Conservation (phyloP, 805 yeast genomes). For the Saturnispora ahearnii region DNA sequence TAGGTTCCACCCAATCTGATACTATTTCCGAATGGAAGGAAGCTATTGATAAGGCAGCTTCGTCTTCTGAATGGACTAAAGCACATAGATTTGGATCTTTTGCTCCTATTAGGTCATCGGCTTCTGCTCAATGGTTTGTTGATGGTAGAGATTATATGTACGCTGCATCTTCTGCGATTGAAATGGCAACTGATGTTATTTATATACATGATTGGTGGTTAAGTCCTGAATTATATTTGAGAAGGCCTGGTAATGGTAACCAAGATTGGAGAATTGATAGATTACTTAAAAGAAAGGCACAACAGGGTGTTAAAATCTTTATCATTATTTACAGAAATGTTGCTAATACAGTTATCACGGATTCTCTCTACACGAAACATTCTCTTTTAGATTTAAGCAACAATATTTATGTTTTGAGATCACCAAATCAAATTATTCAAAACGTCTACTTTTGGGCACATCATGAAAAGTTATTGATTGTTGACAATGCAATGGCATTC, state of each 20-base stretch:
- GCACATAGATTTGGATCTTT: slow-evolving; percentile 75
- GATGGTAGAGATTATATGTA: slow-evolving; percentile 90
- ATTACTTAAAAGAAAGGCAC: slow-evolving; percentile 78
- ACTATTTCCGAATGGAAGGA: slow-evolving; percentile 67
- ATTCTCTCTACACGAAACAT: slow-evolving; percentile 90
- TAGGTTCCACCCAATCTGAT: slow-evolving; percentile 57
- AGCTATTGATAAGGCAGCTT: slow-evolving; percentile 62
- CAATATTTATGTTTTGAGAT: slow-evolving; percentile 82
- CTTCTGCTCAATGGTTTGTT: slow-evolving; percentile 93
- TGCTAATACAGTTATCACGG: slow-evolving; percentile 86
- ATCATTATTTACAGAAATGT: slow-evolving; percentile 90
- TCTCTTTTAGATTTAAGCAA: slow-evolving; percentile 77
- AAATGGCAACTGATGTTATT: slow-evolving; percentile 87
- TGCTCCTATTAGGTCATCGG: slow-evolving; percentile 82
- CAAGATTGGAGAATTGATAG: slow-evolving; percentile 92
- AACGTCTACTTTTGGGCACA: slow-evolving; percentile 98
- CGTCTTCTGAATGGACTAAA: slow-evolving; percentile 62
- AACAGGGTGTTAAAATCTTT: slow-evolving; percentile 89
- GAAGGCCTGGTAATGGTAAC: slow-evolving; percentile 92
- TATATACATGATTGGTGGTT: slow-evolving; percentile 99
- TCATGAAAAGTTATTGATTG: slow-evolving; percentile 83
- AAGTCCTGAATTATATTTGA: slow-evolving; percentile 83
- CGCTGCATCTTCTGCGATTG: slow-evolving; percentile 89
- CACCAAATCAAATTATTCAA: slow-evolving; percentile 91
- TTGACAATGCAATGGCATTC: slow-evolving; percentile 84